phyloP scores from a whole-genome alignment of 2,329 filamentous ascomycete genomes.

The Ascochyta pisi region DNA sequence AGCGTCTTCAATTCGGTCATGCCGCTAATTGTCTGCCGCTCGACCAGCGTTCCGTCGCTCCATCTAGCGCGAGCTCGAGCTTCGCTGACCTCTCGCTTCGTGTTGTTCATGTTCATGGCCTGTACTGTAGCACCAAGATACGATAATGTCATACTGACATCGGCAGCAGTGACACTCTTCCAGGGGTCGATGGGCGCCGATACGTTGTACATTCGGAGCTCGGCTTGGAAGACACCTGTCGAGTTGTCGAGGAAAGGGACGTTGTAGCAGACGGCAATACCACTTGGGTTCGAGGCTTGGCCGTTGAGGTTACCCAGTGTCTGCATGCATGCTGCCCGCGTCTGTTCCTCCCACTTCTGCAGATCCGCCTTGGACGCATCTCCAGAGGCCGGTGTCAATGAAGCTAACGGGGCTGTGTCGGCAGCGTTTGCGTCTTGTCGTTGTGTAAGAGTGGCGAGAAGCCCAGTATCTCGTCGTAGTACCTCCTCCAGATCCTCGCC shows the following conservation, averaged over 20 bases:
- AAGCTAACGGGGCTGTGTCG: conserved; percentile 38
- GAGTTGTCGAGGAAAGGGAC: conserved; percentile 71
- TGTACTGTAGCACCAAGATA: conserved; percentile 54
- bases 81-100: conserved; percentile 40
- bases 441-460: conserved; percentile 46
- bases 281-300: conserved; percentile 73
- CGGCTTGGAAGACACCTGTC: conserved; percentile 76
- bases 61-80: conserved; percentile 23
- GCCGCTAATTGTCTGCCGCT: conserved; percentile 35
- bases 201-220: conserved; percentile 76
- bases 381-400: conserved; percentile 44
- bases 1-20: conserved; percentile 64
- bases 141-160: conserved; percentile 52
- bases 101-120: conserved; percentile 43
- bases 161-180: conserved; percentile 48
- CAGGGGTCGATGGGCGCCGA: conserved; percentile 62
- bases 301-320: conserved; percentile 62
- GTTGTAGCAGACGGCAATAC: conserved; percentile 84
- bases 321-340: conserved; percentile 63
- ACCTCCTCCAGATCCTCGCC: conserved; percentile 42
- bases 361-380: conserved; percentile 42
- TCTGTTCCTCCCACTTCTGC: conserved; percentile 47
- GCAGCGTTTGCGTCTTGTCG: conserved; percentile 42
- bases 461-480: conserved; percentile 43
- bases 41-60: conserved; percentile 35